Evolutionary conservation across 2,329 filamentous ascomycete genomes (phyloP).

Genomic region (Ophiocordyceps sinensis): DNA sequence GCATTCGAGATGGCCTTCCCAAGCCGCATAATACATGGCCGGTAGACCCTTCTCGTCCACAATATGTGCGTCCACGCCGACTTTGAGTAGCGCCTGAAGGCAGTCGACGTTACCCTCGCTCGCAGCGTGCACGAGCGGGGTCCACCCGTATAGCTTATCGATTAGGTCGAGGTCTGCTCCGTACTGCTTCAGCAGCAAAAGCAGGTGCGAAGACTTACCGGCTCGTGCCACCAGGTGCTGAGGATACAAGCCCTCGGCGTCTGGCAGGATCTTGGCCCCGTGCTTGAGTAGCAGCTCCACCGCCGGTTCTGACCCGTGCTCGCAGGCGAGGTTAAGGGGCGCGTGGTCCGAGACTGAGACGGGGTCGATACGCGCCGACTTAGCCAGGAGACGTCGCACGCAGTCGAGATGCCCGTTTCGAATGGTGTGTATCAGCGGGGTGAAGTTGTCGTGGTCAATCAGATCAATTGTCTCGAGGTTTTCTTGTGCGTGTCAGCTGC

Average conservation of each 20-base stretch:
- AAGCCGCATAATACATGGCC: slow-evolving; percentile 96
- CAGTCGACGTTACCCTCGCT: slow-evolving; percentile 91
- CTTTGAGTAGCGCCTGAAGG: slow-evolving; percentile 64
- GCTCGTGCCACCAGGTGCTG: slow-evolving; percentile 91
- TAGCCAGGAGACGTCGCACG: slow-evolving; percentile 61
- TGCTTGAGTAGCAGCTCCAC: slow-evolving; percentile 73
- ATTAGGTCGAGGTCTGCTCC: slow-evolving; percentile 83
- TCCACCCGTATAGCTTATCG: slow-evolving; percentile 96
- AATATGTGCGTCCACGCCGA: slow-evolving; percentile 64
- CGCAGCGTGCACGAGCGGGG: slow-evolving; percentile 86
- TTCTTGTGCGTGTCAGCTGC: slow-evolving; percentile 22
- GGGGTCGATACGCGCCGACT: slow-evolving; percentile 74
- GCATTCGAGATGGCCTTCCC: slow-evolving; percentile 92
- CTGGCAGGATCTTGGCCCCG: slow-evolving; percentile 70
- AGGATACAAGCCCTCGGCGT: slow-evolving; percentile 93
- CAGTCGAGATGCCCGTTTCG: slow-evolving; percentile 74
- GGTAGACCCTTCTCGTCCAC: slow-evolving; percentile 86
- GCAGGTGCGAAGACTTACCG: slow-evolving; percentile 63
- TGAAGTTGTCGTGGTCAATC: slow-evolving; percentile 95
- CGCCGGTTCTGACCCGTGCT: slow-evolving; percentile 75
- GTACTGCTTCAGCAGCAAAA: slow-evolving; percentile 68
- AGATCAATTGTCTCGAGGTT: slow-evolving; percentile 66
- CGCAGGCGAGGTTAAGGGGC: slow-evolving; percentile 86
- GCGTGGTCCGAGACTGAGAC: slow-evolving; percentile 81
- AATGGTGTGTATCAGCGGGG: slow-evolving; percentile 86